Evolutionary conservation across 1,284 basidiomycete species (phyloP).

Genomic region (Ustilago esculenta): DNA sequence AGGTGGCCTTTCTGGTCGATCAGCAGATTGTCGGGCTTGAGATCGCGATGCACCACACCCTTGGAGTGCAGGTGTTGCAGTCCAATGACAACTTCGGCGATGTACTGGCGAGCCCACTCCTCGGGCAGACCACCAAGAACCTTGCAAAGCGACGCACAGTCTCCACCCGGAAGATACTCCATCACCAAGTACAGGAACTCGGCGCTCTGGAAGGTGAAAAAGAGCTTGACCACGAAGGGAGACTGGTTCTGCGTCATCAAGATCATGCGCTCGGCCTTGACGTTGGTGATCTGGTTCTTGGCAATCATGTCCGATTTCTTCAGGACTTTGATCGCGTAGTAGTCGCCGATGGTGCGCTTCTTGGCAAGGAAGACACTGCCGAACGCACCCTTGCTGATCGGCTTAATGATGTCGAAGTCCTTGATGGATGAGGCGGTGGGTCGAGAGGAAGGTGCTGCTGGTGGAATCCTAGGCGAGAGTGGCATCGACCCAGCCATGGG

Average conservation of each 20-base stretch:
- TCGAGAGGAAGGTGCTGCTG: constrained; percentile 79
- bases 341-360: constrained; percentile 97
- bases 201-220: constrained; percentile 69
- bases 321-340: constrained; percentile 98
- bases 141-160: constrained; percentile 96
- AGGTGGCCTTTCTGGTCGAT: constrained; percentile 96
- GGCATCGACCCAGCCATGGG: constrained; percentile 61
- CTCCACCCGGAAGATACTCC: constrained; percentile 79
- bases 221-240: constrained; percentile 77
- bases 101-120: constrained; percentile 95
- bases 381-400: constrained; percentile 96
- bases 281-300: constrained; percentile 99
- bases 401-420: constrained; percentile 99
- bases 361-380: constrained; percentile 97
- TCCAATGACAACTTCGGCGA: constrained; percentile 93
- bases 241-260: constrained; percentile 99
- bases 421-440: constrained; percentile 91
- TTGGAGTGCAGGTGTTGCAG: constrained; percentile 93
- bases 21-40: constrained; percentile 97
- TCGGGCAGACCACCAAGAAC: constrained; percentile 90
- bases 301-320: constrained; percentile 99
- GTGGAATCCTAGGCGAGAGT: constrained; percentile 86
- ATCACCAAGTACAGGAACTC: constrained; percentile 70
- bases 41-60: constrained; percentile 95
- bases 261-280: constrained; percentile 99